Evolutionary conservation across 352 stramenopile species (phyloP).

Genomic region (Pythium myriotylum): DNA sequence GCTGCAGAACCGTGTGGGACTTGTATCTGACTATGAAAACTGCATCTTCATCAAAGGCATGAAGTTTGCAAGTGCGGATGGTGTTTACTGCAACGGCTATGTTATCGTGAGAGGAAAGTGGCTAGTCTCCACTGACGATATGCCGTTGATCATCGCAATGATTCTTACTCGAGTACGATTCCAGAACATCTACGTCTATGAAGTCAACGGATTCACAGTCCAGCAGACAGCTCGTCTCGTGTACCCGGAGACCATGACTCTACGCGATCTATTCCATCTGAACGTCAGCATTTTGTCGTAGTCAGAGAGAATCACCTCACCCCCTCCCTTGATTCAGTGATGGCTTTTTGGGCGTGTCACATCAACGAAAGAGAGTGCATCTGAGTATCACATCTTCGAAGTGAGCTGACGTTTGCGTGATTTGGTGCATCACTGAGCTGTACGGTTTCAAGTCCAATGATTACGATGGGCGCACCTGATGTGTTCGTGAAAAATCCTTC

Average conservation of each 20-base stretch:
- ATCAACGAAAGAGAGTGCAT: no score
- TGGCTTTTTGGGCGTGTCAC: no score
- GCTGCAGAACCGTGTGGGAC: conserved; percentile 24
- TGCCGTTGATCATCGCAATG: background rate
- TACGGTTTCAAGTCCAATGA: no score
- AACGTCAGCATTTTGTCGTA: conserved; percentile 15
- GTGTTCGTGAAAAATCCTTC: no score
- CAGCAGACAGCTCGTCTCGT: conserved; percentile 45
- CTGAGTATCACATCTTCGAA: no score
- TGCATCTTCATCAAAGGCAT: conserved; percentile 44
- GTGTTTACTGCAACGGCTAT: conserved; percentile 66
- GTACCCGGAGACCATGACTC: conserved; percentile 45
- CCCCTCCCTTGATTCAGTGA: no score
- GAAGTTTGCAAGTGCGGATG: conserved; percentile 44
- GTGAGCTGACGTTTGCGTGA: no score
- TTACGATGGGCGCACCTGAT: no score
- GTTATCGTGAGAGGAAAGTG: conserved; percentile 45
- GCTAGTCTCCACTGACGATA: background rate
- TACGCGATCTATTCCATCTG: conserved; percentile 36
- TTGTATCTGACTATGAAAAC: conserved; percentile 50
- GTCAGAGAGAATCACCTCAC: no score
- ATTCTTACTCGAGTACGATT: conserved; percentile 30
- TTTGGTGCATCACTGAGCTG: no score
- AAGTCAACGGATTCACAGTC: conserved; percentile 36
- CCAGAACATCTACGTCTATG: conserved; percentile 33